Conservation (phyloP, 768 basidiomycete genomes). For the Leccinellum rugosiceps region DNA sequence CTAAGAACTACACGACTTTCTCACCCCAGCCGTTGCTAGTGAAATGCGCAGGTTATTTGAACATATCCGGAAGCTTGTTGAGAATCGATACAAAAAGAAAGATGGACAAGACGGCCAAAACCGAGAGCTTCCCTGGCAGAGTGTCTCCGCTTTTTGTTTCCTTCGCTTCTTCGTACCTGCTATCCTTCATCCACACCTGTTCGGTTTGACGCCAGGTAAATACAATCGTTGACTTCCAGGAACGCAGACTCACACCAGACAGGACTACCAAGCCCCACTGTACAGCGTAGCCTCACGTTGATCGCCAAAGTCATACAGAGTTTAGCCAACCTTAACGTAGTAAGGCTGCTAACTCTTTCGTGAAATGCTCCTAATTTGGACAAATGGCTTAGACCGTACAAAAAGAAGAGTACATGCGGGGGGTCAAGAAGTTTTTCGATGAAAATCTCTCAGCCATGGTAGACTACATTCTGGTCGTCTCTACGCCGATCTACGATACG, state of each 20-base stretch:
- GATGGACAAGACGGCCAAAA: slow-evolving; percentile 41
- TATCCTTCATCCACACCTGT: slow-evolving; percentile 84
- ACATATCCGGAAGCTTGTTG: slow-evolving; percentile 69
- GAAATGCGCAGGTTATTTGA: slow-evolving; percentile 71
- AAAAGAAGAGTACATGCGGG: slow-evolving; percentile 81
- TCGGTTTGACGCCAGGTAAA: slow-evolving; percentile 71
- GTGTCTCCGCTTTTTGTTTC: slow-evolving; percentile 87
- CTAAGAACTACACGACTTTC: slow-evolving; percentile 3
- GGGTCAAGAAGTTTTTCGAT: slow-evolving; percentile 69
- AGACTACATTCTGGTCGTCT: slow-evolving; percentile 75
- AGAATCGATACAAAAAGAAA: slow-evolving; percentile 53
- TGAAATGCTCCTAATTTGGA: slow-evolving; percentile 1
- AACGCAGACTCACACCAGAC: slow-evolving; percentile 10
- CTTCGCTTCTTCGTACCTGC: slow-evolving; percentile 88
- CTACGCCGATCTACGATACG: slow-evolving; percentile 43
- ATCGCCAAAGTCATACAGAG: slow-evolving; percentile 90
- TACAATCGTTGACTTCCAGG: slow-evolving; percentile 5
- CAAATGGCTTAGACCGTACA: slow-evolving; percentile 46
- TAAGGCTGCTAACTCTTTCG: slow-evolving; percentile 32
- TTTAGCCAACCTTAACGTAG: slow-evolving; percentile 78
- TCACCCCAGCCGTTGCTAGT: slow-evolving; percentile 36
- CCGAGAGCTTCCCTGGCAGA: slow-evolving; percentile 67
- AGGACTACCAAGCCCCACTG: slow-evolving; percentile 65
- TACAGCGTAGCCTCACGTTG: slow-evolving; percentile 78
- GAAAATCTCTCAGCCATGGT: slow-evolving; percentile 67